Conservation (phyloP, 2,329 filamentous ascomycete species). For the Claviceps quebecensis region DNA sequence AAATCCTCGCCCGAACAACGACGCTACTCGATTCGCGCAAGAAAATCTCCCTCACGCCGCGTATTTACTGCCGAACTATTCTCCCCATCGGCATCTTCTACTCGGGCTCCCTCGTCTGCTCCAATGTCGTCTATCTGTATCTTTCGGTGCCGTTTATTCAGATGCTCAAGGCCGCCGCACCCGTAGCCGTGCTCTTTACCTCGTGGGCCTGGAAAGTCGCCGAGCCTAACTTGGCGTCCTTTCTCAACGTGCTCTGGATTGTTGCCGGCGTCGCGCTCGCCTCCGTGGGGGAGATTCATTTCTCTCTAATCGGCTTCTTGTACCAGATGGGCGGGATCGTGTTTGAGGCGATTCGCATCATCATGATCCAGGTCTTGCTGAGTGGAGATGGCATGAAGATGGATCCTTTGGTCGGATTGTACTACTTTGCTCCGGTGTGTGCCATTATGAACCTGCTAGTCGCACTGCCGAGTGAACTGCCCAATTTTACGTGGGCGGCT, state of each 20-base stretch:
- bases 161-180: slow-evolving; percentile 56
- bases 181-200: slow-evolving; percentile 51
- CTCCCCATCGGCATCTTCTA: slow-evolving; percentile 54
- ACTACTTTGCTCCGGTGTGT: slow-evolving; percentile 81
- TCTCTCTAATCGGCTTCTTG: slow-evolving; percentile 50
- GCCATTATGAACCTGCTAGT: slow-evolving; percentile 66
- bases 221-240: slow-evolving; percentile 28
- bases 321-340: slow-evolving; percentile 63
- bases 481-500: slow-evolving; percentile 50
- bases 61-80: slow-evolving; percentile 47
- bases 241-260: slow-evolving; percentile 37
- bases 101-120: slow-evolving; percentile 50
- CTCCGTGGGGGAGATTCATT: slow-evolving; percentile 51
- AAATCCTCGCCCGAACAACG: slow-evolving; percentile 50
- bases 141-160: slow-evolving; percentile 56
- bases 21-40: slow-evolving; percentile 48
- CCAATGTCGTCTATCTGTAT: slow-evolving; percentile 54
- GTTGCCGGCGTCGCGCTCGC: slow-evolving; percentile 38
- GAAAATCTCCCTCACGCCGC: slow-evolving; percentile 45
- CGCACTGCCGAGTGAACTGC: slow-evolving; percentile 54
- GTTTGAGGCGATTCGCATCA: slow-evolving; percentile 68
- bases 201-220: slow-evolving; percentile 46
- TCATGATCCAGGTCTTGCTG: slow-evolving; percentile 76
- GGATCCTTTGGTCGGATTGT: slow-evolving; percentile 76
- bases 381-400: slow-evolving; percentile 67